A percentile compares a stretch with the other conserved stretches of the same genome.
Evolutionary conservation across 768 basidiomycete species (phyloP).

Genomic region (Crassisporium funariophilum): DNA sequence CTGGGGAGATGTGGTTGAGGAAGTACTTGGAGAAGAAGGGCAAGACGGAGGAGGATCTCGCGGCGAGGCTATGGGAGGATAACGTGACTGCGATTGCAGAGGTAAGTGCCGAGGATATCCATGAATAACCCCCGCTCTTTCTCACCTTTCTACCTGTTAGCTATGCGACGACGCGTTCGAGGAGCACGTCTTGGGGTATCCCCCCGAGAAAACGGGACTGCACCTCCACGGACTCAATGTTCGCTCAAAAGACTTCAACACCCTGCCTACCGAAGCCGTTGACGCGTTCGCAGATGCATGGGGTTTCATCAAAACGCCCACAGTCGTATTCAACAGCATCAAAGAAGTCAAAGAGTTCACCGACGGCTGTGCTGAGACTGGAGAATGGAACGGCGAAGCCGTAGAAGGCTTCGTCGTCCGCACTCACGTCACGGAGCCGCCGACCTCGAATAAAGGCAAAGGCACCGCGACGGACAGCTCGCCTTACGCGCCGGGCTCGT

Average conservation of each 20-base stretch:
- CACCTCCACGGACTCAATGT: conserved; percentile 92
- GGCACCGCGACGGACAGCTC: conserved; percentile 35
- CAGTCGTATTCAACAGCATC: conserved; percentile 58
- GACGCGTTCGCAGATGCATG: conserved; percentile 84
- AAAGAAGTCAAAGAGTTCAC: conserved; percentile 75
- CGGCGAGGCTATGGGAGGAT: conserved; percentile 71
- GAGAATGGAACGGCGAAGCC: conserved; percentile 80
- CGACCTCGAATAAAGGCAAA: conserved; percentile 23
- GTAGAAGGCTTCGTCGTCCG: conserved; percentile 97
- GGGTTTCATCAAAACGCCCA: conserved; percentile 86
- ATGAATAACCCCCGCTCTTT: not conserved
- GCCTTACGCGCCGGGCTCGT: conserved; percentile 77
- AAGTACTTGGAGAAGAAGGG: conserved; percentile 62
- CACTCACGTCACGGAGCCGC: conserved; percentile 56
- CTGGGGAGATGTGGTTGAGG: conserved; percentile 82
- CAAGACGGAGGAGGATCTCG: conserved; percentile 75
- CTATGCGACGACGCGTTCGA: conserved; percentile 98
- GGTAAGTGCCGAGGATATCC: conserved; percentile 43
- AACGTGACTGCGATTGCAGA: conserved; percentile 92
- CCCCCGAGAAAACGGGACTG: conserved; percentile 81
- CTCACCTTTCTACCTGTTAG: conserved; percentile 38
- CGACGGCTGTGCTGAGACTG: conserved; percentile 60
- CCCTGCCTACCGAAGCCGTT: conserved; percentile 66
- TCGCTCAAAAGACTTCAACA: conserved; percentile 65
- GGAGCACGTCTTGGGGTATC: conserved; percentile 90